Evolutionary conservation across 202 grass and related monocot genomes (phyloP), one percentile per base, ranked within the genome.

Genomic region (Alloteropsis angusta): DNA sequence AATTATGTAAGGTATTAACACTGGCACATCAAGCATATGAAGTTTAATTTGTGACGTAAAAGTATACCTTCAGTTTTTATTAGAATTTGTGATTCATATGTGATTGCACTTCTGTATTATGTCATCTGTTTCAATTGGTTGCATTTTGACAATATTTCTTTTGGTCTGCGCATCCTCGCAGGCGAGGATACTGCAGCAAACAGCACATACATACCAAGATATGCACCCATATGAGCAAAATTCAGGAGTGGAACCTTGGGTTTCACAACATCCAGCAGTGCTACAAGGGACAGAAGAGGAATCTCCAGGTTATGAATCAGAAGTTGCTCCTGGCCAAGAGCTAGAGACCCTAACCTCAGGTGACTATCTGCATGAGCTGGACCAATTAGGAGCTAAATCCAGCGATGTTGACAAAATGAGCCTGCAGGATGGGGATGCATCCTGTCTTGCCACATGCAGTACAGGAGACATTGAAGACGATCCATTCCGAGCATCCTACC

Each of bases 361-460:
- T 58, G 89, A 92, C 67, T 98, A 98, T 76, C 72, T 98, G 39
- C 74, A 60, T 78, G 96, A 98, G 79, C 71, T 95, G 41, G 85
- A 98, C 30, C 84, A 80, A 73, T 71, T 94, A 59, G 64, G 71
- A 26, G 85, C 68, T 38, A 98, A 85, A 74, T 81, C 71, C 57
- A 87, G 77, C 8, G 95, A 98, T 84, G 75, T 76, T 4, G 88
- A 93, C 81, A 93, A 85, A 76, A 88, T 90, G 91, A 93, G 88
- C 65, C 68, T 93, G 37, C 85, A 88, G 79, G 91, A 93, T 86
- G 88, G 88, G 47, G 87, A 94, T 57, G 45, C 83, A 74, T 94
- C 92, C 58, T 95, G 92, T 80, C 79, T 98, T 63, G 95, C 89
- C 66, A 98, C 92, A 15, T 91, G 85, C 68, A 94, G 89, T 71